phyloP scores from a whole-genome alignment of 257 asterid genomes.

The Jasminum sambac region DNA sequence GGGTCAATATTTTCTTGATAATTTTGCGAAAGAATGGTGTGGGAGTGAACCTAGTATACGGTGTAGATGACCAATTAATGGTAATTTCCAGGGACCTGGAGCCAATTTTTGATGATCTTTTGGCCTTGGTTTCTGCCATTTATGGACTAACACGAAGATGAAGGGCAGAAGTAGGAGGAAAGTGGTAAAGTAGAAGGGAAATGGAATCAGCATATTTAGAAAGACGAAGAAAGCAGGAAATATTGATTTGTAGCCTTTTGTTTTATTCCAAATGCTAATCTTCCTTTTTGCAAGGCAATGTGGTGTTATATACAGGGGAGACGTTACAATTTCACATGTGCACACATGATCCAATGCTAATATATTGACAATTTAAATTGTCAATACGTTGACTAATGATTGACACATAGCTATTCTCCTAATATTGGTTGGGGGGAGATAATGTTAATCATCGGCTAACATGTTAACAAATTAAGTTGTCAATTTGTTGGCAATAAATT shows the following conservation, averaged over 20 bases:
- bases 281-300: background rate
- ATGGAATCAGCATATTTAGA: background rate
- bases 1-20: constrained; percentile 14
- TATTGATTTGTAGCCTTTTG: no score
- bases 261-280: background rate
- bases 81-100: constrained; percentile 20
- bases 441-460: no score
- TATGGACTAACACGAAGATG: background rate
- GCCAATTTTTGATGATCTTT: background rate
- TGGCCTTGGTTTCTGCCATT: constrained; percentile 9
- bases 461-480: no score
- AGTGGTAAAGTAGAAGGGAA: background rate
- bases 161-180: background rate
- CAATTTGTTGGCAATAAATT: no score
- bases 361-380: no score
- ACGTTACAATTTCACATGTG: no score
- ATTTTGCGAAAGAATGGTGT: background rate
- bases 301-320: background rate
- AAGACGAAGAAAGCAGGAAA: background rate
- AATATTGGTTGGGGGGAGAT: no score
- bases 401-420: no score
- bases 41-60: background rate
- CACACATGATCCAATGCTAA: no score
- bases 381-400: no score
- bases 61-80: constrained; percentile 17